A percentile compares a stretch with the other conserved stretches of the same genome.
phyloP scores from a whole-genome alignment of 2,329 filamentous ascomycete species.

The Beauveria caledonica region DNA sequence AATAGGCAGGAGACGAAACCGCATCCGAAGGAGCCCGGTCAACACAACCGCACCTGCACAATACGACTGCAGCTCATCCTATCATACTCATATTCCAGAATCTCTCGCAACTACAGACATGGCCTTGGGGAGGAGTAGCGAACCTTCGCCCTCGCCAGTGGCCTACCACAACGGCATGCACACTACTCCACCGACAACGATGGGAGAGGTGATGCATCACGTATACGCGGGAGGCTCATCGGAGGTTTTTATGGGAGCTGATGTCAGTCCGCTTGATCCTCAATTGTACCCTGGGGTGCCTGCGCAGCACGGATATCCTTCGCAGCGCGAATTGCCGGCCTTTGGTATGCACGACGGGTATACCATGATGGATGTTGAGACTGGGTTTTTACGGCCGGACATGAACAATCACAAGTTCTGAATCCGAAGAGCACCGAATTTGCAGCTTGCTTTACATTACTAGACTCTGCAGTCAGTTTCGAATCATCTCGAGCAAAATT shows the following conservation, averaged over 20 bases:
- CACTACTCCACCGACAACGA: not conserved
- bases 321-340: not conserved
- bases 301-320: not conserved
- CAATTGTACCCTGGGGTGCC: not conserved
- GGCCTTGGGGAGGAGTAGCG: not conserved
- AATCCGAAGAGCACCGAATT: too few relatives aligned
- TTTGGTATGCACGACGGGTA: not conserved
- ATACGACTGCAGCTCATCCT: not conserved
- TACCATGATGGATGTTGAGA: not conserved
- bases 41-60: not conserved
- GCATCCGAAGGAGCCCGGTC: not conserved
- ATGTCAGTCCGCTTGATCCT: not conserved
- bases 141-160: not conserved
- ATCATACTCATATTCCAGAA: not conserved
- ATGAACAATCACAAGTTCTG: not conserved
- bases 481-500: not conserved
- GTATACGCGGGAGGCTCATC: not conserved
- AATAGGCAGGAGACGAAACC: not conserved
- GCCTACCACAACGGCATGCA: not conserved
- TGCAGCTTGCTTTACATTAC: not conserved
- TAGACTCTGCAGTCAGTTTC: not conserved
- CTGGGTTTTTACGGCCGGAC: not conserved
- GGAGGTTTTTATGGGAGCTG: constrained; percentile 1
- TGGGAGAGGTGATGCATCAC: not conserved
- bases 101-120: not conserved